phyloP scores from a whole-genome alignment of 495 filamentous ascomycete genomes.

The Massariosphaeria phaeospora region DNA sequence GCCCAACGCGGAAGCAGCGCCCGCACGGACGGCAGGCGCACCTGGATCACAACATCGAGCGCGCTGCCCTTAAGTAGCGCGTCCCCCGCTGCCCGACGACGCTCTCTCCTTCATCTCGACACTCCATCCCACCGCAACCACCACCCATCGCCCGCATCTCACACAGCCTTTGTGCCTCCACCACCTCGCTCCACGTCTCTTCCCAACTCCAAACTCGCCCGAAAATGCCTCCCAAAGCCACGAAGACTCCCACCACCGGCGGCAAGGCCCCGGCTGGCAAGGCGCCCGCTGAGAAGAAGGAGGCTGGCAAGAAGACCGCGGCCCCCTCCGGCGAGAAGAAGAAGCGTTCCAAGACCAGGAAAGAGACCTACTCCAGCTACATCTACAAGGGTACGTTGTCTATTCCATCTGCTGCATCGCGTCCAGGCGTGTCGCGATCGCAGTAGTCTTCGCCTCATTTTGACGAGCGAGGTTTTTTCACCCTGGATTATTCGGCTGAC shows the following conservation, averaged over 20 bases:
- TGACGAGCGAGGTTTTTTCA: neutral
- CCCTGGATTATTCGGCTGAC: slow-evolving; percentile 35
- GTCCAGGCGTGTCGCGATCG: neutral
- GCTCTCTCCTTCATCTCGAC: slow-evolving; percentile 33
- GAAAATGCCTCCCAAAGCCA: slow-evolving; percentile 93
- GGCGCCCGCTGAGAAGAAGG: slow-evolving; percentile 95
- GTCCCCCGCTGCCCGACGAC: slow-evolving; percentile 25
- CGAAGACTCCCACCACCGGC: slow-evolving; percentile 95
- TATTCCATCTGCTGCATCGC: slow-evolving; percentile 24
- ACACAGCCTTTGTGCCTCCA: neutral
- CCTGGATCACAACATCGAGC: slow-evolving; percentile 33
- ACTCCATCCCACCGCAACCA: slow-evolving; percentile 6
- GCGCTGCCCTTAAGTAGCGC: slow-evolving; percentile 33
- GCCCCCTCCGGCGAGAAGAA: slow-evolving; percentile 96
- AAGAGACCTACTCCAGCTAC: slow-evolving; percentile 99
- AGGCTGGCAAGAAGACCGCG: slow-evolving; percentile 97
- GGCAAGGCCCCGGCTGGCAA: slow-evolving; percentile 94
- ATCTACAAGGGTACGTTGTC: slow-evolving; percentile 93
- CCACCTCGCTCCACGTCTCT: slow-evolving; percentile 11
- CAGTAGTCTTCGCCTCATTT: neutral
- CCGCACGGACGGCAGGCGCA: slow-evolving; percentile 21
- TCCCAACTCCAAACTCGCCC: slow-evolving; percentile 17
- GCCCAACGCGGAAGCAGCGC: neutral
- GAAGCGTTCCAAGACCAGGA: slow-evolving; percentile 99
- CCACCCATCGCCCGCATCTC: slow-evolving; percentile 4